Evolutionary conservation across 2,329 filamentous ascomycete genomes (phyloP).

Genomic region (Fusarium sterilihyphosum): DNA sequence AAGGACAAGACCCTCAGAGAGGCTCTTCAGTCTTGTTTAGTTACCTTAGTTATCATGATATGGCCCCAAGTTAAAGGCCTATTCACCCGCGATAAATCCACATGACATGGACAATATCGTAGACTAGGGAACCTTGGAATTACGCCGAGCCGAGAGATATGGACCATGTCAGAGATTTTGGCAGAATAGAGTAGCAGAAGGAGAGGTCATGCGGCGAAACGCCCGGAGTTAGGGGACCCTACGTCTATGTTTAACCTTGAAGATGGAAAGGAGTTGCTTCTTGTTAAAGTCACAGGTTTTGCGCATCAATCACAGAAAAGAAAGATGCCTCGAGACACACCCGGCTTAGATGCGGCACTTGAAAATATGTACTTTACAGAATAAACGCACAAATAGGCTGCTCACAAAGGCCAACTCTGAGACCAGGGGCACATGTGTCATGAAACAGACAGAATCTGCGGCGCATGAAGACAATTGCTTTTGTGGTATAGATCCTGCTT

Average conservation of each 20-base stretch:
- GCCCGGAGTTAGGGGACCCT: not conserved
- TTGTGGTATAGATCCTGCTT: constrained; percentile 9
- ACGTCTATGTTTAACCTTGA: not conserved
- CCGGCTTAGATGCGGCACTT: constrained; percentile 16
- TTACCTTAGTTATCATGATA: constrained; percentile 29
- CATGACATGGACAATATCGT: constrained; percentile 2
- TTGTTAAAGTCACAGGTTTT: not conserved
- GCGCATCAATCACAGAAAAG: constrained; percentile 42
- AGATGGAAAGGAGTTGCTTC: not conserved
- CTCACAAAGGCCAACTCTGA: constrained; percentile 1
- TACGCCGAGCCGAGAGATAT: constrained; percentile 15
- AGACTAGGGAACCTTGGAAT: constrained; percentile 29
- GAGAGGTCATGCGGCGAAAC: constrained; percentile 20
- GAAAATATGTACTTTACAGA: not conserved
- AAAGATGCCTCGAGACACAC: not conserved
- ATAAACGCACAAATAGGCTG: constrained; percentile 45
- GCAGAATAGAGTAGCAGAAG: not conserved
- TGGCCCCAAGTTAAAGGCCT: not conserved
- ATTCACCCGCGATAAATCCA: constrained; percentile 28
- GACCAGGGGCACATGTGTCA: constrained; percentile 26
- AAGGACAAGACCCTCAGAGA: not conserved
- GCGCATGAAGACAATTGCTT: constrained; percentile 22
- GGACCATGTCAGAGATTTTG: constrained; percentile 28
- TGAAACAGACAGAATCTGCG: constrained; percentile 19
- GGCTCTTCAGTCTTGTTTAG: not conserved